These are phyloP conservation scores for Starmerella etchellsii DNA, from an alignment of 805 yeast genomes.

Conservation along the genomic window DNA sequence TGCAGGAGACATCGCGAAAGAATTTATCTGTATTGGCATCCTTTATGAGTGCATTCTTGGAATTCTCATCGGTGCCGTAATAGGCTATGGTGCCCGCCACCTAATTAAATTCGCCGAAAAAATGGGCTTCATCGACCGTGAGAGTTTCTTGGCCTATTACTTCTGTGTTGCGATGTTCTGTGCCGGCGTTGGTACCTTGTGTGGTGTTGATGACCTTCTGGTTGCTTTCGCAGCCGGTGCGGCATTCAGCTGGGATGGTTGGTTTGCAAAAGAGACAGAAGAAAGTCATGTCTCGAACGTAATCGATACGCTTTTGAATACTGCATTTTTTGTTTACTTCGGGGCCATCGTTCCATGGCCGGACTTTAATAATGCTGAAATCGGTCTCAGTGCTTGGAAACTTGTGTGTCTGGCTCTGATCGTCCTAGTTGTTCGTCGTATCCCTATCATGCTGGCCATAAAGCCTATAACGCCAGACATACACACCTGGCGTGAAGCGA, in stretches of 20 bases:
- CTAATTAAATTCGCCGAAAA: constrained; percentile 63
- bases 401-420: constrained; percentile 61
- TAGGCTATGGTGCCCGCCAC: constrained; percentile 62
- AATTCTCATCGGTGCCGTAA: constrained; percentile 51
- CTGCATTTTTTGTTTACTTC: constrained; percentile 77
- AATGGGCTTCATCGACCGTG: constrained; percentile 64
- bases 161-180: constrained; percentile 70
- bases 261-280: constrained; percentile 70
- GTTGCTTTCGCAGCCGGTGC: constrained; percentile 90
- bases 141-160: constrained; percentile 75
- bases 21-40: constrained; percentile 67
- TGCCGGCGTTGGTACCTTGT: constrained; percentile 77
- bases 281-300: constrained; percentile 81
- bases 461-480: constrained; percentile 78
- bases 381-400: constrained; percentile 71
- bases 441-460: constrained; percentile 65
- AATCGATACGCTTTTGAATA: constrained; percentile 70
- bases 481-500: constrained; percentile 83
- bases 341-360: constrained; percentile 90
- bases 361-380: constrained; percentile 43
- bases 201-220: constrained; percentile 79
- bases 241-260: constrained; percentile 88
- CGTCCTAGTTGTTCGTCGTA: constrained; percentile 59
- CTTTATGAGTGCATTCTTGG: constrained; percentile 78
- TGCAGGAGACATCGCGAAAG: constrained; percentile 55